Base-by-base conservation (phyloP, 345 rosid species). In the Pistacia atlantica region DNA sequence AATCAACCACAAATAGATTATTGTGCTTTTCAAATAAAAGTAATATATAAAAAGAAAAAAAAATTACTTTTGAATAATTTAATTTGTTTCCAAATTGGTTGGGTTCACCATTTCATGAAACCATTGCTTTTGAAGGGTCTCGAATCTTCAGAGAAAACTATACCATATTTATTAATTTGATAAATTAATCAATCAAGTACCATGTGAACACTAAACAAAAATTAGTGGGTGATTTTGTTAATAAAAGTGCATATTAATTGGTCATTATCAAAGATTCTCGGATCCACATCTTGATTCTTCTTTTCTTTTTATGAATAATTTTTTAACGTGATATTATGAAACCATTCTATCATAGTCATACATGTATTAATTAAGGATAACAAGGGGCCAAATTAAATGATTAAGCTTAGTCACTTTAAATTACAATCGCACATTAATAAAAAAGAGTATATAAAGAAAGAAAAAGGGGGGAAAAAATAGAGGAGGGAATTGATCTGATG, bases 191-290 rank as follows among this genome's bases (percentile, higher is more conserved):
- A 59, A 45, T 59, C 35, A 46, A 46, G 14, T 10, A 28, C 38
- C 16, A 14, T 42, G 10, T 59, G 7, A 37, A 35, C 14, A 48
- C 45, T 37, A 45, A 48, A 67, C 48, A 12, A 9, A 2, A 25
- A 63, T 74, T 33, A 63, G 37, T 63, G 69, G 51, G 22, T n/a
- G 20, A 48, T 73, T 16, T 71, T 20, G 62, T 22, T 33, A 42
- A 42, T 42, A 42, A 5, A 22, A 13, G 33, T 65, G 66, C 57
- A 65, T 59, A 62, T 55, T 68, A 38, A 46, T 62, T 20, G 68
- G 69, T 72, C 45, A 70, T 48, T 16, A 45, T 46, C 33, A 48
- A 28, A 35, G 72, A 75, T 80, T 75, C 82, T 55, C 54, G 17
- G 57, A 17, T 46, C 64, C 66, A 55, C 72, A 52, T 49, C 52